Base-by-base conservation (phyloP, 129 eudicot species). In the Escallonia rubra region DNA sequence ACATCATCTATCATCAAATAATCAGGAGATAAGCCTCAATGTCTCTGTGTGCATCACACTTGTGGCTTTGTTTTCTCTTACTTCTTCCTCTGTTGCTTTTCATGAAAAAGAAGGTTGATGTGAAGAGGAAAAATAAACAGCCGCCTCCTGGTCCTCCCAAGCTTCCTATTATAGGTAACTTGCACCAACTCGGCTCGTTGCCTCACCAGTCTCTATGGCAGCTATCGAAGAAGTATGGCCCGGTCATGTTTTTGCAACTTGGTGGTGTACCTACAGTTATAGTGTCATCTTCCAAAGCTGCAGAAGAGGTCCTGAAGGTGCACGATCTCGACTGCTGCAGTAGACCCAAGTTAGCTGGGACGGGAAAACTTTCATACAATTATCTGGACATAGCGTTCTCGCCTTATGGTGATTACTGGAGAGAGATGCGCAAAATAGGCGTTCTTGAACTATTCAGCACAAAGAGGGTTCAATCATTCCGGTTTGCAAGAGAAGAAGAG, bases 381-480 rank as follows among this genome's bases (percentile, higher is more conserved):
- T 60, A 38, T 10, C 6, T 3, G 39, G 64, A 60, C 47, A 60
- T 60, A 8, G 64, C 64, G 15, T 41, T 60, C 6, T 46, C 64
- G 4, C 64, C 64, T 2, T 60, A 60, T 10, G 64, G 64, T 7
- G 64, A 40, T 4, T 39, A 39, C 64, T 60, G 64, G 64, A 60
- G 64, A 3, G 46, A 60, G 47, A 60, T 60, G 64, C 45, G 64
- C 3, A 60, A 60, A 60, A 0, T 60, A 9, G 5, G 46, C n/a
- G 5, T 15, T 3, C 46, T 60, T 8, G 64, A 60, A 41, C 64
- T 60, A 2, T 41, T 60, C 3, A 60, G 64, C 47, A 6, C 46
- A 2, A 60, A 60, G n/a, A 60, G 64, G 7, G 64, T 60, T 11
- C 43, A 60, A 10, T 60, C 64, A 60, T 60, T 60, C 41, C 64